Conservation (phyloP, 2,329 filamentous ascomycete genomes). For the Exophiala bonariae region DNA sequence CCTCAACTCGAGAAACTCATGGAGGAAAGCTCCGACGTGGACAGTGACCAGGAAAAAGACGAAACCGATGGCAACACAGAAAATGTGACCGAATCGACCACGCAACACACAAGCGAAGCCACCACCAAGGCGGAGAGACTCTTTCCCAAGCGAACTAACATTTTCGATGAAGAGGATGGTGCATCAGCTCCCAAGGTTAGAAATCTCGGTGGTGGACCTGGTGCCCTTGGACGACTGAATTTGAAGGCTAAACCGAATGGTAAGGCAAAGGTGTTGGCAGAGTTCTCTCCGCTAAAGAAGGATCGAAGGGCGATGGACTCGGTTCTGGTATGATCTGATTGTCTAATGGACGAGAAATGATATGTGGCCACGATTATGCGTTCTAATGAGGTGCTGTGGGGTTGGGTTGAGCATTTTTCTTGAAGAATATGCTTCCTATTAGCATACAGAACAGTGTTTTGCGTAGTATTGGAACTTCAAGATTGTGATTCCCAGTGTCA, state of each 20-base stretch:
- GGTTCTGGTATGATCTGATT: not conserved
- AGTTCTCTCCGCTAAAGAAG: conserved; percentile 72
- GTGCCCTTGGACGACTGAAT: conserved; percentile 23
- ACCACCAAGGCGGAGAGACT: conserved; percentile 69
- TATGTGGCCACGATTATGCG: not conserved
- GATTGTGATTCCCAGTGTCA: too few species aligned
- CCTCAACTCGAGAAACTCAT: conserved; percentile 29
- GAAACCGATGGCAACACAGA: conserved; percentile 1
- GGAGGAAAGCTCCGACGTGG: conserved; percentile 27
- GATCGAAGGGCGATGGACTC: conserved; percentile 51
- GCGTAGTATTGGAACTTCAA: too few species aligned
- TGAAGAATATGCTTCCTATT: not conserved
- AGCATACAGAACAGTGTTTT: not conserved
- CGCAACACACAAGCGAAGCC: conserved; percentile 31
- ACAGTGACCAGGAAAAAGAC: conserved; percentile 11
- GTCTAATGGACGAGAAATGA: not conserved
- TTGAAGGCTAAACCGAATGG: conserved; percentile 19
- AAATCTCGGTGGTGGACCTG: conserved; percentile 26
- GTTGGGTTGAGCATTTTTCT: not conserved
- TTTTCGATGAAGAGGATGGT: conserved; percentile 71
- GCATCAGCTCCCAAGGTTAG: conserved; percentile 35
- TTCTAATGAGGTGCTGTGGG: not conserved
- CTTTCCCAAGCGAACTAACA: conserved; percentile 61
- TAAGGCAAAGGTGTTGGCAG: conserved; percentile 44
- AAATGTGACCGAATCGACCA: conserved; percentile 25